Conservation (phyloP, 805 yeast genomes). For the Ogataea zsoltii region DNA sequence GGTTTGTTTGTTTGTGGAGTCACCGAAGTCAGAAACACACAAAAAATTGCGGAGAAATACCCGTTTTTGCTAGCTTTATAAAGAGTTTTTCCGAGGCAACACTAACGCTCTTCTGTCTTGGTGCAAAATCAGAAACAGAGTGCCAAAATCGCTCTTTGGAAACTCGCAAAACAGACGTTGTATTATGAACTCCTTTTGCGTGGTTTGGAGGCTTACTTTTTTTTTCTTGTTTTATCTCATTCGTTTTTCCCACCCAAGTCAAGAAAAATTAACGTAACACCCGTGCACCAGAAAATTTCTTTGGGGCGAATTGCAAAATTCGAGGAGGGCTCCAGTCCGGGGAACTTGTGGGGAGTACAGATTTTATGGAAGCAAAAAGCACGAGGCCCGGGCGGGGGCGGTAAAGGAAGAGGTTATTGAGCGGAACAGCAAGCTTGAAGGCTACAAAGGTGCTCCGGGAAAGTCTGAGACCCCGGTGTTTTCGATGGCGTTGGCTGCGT, state of each 20-base stretch:
- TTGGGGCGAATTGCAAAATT: neutral
- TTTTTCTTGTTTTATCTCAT: constrained; percentile 4
- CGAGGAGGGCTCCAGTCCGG: constrained; percentile 4
- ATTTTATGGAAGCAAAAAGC: too few species aligned
- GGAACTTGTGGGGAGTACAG: neutral
- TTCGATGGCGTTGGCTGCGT: too few species aligned
- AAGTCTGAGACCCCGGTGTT: too few species aligned
- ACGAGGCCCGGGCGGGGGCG: neutral
- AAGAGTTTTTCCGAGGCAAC: too few species aligned
- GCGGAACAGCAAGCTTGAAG: too few species aligned
- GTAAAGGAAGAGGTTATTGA: neutral
- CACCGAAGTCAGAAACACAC: neutral
- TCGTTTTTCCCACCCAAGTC: constrained; percentile 5
- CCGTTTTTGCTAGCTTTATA: neutral
- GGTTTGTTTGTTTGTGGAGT: neutral
- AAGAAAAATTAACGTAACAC: neutral
- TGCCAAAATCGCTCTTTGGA: too few species aligned
- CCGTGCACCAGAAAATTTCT: constrained; percentile 1
- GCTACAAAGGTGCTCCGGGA: too few species aligned
- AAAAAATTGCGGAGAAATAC: constrained; percentile 1
- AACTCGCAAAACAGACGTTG: neutral
- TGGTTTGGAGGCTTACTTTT: constrained; percentile 3
- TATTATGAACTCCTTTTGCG: neutral
- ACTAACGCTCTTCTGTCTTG: too few species aligned
- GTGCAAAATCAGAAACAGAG: too few species aligned